phyloP scores from a whole-genome alignment of 345 rosid species.

The Rhodamnia rubescens region DNA sequence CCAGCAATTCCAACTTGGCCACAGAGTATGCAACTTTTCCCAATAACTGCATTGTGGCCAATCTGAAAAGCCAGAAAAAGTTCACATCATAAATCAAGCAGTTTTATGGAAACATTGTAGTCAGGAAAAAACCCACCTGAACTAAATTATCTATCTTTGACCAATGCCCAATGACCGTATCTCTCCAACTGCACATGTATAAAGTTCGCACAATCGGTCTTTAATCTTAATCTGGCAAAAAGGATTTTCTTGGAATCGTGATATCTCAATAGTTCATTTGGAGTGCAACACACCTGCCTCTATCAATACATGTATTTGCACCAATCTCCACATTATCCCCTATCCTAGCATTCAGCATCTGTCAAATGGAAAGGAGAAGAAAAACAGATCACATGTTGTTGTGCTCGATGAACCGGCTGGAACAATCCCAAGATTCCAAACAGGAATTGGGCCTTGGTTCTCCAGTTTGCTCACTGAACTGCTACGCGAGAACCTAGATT shows the following conservation, averaged over 20 bases:
- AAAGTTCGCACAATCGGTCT: background rate
- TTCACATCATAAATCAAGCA: background rate
- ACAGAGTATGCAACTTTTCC: slow-evolving; percentile 69
- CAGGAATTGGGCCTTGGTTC: background rate
- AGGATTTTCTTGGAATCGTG: background rate
- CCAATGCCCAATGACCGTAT: slow-evolving; percentile 59
- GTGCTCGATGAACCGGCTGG: background rate
- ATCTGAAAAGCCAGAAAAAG: slow-evolving; percentile 26
- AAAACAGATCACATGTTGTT: background rate
- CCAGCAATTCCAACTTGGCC: slow-evolving; percentile 91
- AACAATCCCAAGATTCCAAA: background rate
- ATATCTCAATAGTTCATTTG: background rate
- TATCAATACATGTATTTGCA: slow-evolving; percentile 76
- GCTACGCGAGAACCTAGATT: background rate
- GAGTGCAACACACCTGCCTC: slow-evolving; percentile 60
- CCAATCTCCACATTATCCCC: slow-evolving; percentile 78
- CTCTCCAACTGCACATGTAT: slow-evolving; percentile 71
- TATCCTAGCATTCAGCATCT: slow-evolving; percentile 54
- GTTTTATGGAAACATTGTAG: background rate
- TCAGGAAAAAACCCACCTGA: slow-evolving; percentile 34
- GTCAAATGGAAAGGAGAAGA: background rate
- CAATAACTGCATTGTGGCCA: slow-evolving; percentile 73
- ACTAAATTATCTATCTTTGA: slow-evolving; percentile 83
- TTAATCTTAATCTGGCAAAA: background rate
- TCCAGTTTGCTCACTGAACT: background rate